These are phyloP conservation scores for Nitzschia inconspicua DNA, from an alignment of 108 stramenopile genomes.

Conservation along the genomic window DNA sequence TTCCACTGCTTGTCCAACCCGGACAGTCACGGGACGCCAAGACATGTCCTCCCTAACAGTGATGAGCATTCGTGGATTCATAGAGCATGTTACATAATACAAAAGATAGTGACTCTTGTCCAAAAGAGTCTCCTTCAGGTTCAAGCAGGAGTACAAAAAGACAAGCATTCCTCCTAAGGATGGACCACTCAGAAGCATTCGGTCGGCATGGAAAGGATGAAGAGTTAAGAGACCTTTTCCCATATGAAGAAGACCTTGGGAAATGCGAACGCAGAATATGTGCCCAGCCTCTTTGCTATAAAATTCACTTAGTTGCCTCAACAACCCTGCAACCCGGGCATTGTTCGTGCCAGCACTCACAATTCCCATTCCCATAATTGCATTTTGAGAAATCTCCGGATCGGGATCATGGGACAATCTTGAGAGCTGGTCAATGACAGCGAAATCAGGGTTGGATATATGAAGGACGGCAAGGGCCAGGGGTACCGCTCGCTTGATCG, in stretches of 20 bases:
- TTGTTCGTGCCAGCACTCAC: constrained; percentile 99
- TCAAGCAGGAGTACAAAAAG: constrained; percentile 86
- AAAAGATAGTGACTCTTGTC: constrained; percentile 97
- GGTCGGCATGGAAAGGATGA: constrained; percentile 96
- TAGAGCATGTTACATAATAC: constrained; percentile 93
- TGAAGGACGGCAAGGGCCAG: constrained; percentile 91
- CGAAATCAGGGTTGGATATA: constrained; percentile 96
- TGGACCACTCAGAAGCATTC: constrained; percentile 84
- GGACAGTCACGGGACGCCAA: constrained; percentile 90
- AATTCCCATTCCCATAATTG: constrained; percentile 94
- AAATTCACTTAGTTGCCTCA: constrained; percentile 96
- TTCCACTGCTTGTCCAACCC: constrained; percentile 99
- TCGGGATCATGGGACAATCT: constrained; percentile 98
- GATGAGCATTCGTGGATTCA: constrained; percentile 98
- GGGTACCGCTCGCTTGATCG: constrained; percentile 96
- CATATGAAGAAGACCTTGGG: constrained; percentile 97
- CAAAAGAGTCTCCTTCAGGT: constrained; percentile 92
- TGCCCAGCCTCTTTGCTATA: constrained; percentile 94
- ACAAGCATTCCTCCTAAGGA: constrained; percentile 93
- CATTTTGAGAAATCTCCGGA: constrained; percentile 90
- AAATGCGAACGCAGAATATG: constrained; percentile 97
- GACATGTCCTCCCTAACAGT: constrained; percentile 91
- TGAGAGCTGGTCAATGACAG: constrained; percentile 95
- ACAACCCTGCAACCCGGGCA: constrained; percentile 94
- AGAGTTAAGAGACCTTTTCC: constrained; percentile 98